Evolutionary conservation across 805 yeast genomes (phyloP), one percentile per base, ranked within the genome.

Genomic region (Ogataea nonfermentans): DNA sequence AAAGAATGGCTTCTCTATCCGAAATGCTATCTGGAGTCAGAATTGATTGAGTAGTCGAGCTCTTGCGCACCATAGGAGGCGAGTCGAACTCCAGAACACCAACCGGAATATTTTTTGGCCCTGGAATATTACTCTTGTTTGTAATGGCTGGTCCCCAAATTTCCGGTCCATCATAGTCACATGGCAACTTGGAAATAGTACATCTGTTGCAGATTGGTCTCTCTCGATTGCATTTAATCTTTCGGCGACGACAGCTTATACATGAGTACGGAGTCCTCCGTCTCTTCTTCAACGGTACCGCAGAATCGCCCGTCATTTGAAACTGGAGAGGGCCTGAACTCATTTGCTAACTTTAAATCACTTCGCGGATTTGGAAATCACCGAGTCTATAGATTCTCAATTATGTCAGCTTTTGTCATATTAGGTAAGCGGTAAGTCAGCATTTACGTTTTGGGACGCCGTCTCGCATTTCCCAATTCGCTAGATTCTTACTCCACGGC

Each of bases 191-290:
- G 10, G 51, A 37, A 16, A 48, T 45, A 3, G 30, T 24, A 30
- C 59, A 55, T 30, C 49, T 25, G 9, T 46, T 35, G 40, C 59
- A 55, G 2, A 39, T 24, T 2, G 59, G 59, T 32, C 49, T 44
- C 3, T 24, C 32, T n/a, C 57, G 40, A 32, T 53, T 53, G 38
- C 59, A 55, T 40, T 55, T 55, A 28, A 53, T 45, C 43, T 55
- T 55, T 9, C 51, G 22, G 13, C 43, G 46, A 10, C 59, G 41
- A 32, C 59, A 55, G 15, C 40, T 37, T 12, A 51, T 23, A 28
- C 59, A 55, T 4, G 59, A 55, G 27, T 48, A 48, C 11, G 57
- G 57, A 8, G 50, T 53, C 29, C 57, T 47, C 17, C 59, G 41
- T 14, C 50, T 37, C 24, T 47, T 49, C 37, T 53, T 54, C 14